Conservation (phyloP, 345 rosid genomes). For the Noccaea caerulescens region DNA sequence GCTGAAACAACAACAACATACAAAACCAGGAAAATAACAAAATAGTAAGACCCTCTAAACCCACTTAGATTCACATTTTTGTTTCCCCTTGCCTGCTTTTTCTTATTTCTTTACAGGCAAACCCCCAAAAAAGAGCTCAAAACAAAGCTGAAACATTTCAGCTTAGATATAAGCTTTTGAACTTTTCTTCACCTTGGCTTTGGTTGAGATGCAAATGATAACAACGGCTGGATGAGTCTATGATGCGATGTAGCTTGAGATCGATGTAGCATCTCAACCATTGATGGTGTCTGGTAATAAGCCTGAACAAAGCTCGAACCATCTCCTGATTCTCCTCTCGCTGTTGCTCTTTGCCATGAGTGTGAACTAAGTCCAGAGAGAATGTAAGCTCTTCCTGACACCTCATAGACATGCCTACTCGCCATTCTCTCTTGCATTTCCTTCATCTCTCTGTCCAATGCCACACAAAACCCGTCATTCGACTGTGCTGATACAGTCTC, state of each 20-base stretch:
- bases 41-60: slow-evolving; percentile 10
- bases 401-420: slow-evolving; percentile 89
- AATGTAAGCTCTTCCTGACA: slow-evolving; percentile 91
- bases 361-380: slow-evolving; percentile 98
- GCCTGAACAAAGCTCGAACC: slow-evolving; percentile 81
- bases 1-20: slow-evolving; percentile 20
- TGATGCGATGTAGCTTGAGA: slow-evolving; percentile 78
- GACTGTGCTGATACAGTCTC: slow-evolving; percentile 72
- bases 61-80: slow-evolving; percentile 33
- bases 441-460: slow-evolving; percentile 87
- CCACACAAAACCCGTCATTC: slow-evolving; percentile 71
- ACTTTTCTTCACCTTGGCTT: slow-evolving; percentile 62
- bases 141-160: slow-evolving; percentile 28
- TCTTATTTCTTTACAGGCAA: slow-evolving; percentile 37
- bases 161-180: slow-evolving; percentile 3
- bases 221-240: slow-evolving; percentile 65
- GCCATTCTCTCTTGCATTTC: slow-evolving; percentile 98
- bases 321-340: slow-evolving; percentile 93
- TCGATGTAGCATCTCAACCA: slow-evolving; percentile 88
- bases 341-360: slow-evolving; percentile 98
- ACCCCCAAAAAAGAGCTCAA: slow-evolving; percentile 7
- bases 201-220: slow-evolving; percentile 67
- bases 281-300: slow-evolving; percentile 83
- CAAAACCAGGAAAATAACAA: slow-evolving; percentile 30
- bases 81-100: slow-evolving; percentile 15